These are phyloP conservation scores for Phytophthora podocarpi DNA, from an alignment of 352 stramenopile genomes.

Conservation along the genomic window DNA sequence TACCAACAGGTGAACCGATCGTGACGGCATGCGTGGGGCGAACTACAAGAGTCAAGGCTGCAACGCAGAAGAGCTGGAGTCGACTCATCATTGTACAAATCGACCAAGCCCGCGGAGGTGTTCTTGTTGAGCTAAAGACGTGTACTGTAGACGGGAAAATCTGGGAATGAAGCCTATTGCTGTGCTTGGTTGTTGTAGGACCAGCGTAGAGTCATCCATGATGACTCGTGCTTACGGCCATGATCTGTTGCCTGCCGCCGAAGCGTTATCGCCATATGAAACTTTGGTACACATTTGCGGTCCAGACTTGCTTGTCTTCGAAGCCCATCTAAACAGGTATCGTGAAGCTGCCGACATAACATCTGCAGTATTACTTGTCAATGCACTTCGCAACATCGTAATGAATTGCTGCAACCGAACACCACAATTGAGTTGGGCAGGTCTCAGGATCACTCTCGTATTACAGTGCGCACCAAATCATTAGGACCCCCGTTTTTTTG, in stretches of 20 bases:
- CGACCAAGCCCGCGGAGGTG: background rate
- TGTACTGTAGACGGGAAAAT: background rate
- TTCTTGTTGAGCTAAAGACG: background rate
- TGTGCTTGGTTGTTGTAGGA: background rate
- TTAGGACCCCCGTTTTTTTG: too few species aligned
- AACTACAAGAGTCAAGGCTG: constrained; percentile 1
- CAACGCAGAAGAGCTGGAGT: background rate
- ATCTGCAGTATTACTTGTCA: background rate
- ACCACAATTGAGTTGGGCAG: constrained; percentile 1
- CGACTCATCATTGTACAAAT: background rate
- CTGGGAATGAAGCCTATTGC: background rate
- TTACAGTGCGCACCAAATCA: too few species aligned
- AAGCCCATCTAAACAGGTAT: constrained; percentile 2
- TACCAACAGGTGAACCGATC: constrained; percentile 3
- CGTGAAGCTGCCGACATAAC: background rate
- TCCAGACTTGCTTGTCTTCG: background rate
- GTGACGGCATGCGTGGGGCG: background rate
- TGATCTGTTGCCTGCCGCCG: background rate
- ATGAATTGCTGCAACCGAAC: background rate
- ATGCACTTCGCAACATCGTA: background rate
- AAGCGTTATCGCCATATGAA: constrained; percentile 9
- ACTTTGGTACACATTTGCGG: background rate
- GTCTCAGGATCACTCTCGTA: background rate
- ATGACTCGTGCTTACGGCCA: background rate
- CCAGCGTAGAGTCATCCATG: constrained; percentile 8